These are phyloP conservation scores for Leccinum subspadiceum DNA, from an alignment of 1,284 basidiomycete species.

Conservation along the genomic window DNA sequence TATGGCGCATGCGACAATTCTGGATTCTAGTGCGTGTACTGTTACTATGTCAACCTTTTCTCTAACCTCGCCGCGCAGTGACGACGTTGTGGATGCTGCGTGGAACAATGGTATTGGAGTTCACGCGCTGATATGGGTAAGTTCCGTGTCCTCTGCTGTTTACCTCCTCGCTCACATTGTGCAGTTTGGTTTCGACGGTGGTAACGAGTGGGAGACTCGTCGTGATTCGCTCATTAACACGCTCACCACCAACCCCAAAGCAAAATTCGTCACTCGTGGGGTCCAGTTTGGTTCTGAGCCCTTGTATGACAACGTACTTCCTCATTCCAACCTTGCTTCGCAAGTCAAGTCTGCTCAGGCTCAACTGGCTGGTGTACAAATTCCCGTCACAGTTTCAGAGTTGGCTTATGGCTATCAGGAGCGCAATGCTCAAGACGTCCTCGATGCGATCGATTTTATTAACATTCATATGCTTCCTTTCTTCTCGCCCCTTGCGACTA, in stretches of 20 bases:
- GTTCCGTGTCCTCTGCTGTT: conserved; percentile 13
- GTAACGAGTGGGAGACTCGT: conserved; percentile 53
- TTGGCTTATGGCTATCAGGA: conserved; percentile 51
- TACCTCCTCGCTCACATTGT: conserved; percentile 4
- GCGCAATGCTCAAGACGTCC: conserved; percentile 51
- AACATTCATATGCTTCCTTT: conserved; percentile 76
- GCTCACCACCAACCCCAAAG: conserved; percentile 62
- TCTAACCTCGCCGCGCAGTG: conserved; percentile 36
- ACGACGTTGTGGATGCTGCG: conserved; percentile 70
- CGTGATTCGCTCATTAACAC: conserved; percentile 54
- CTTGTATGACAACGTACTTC: conserved; percentile 61
- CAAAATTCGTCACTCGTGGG: conserved; percentile 64
- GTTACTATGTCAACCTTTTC: neutral
- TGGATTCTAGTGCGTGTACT: conserved; percentile 59
- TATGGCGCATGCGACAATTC: conserved; percentile 64
- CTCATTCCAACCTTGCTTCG: conserved; percentile 48
- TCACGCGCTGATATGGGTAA: conserved; percentile 73
- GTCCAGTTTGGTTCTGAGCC: conserved; percentile 78
- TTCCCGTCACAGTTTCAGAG: conserved; percentile 65
- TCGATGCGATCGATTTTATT: conserved; percentile 64
- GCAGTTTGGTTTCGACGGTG: conserved; percentile 63
- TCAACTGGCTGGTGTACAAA: conserved; percentile 51
- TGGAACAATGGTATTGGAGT: conserved; percentile 69
- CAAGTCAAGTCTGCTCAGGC: conserved; percentile 53
- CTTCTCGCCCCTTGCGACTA: conserved; percentile 51